phyloP scores from a whole-genome alignment of 352 stramenopile genomes.

The Phytophthora boehmeriae region DNA sequence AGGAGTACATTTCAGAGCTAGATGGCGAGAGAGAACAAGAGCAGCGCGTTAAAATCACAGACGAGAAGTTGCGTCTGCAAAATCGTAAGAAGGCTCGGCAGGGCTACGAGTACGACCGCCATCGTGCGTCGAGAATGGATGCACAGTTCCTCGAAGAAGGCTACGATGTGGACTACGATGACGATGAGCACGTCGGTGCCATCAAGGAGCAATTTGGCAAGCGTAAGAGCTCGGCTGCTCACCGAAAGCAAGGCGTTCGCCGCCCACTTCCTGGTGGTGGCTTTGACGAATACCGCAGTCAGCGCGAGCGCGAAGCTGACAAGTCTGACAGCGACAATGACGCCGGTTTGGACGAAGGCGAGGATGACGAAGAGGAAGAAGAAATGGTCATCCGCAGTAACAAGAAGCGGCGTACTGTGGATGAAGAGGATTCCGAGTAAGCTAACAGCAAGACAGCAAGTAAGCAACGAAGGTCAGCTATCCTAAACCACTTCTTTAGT shows the following conservation, averaged over 20 bases:
- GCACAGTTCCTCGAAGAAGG: conserved; percentile 84
- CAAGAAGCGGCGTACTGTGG: conserved; percentile 85
- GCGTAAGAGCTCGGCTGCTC: conserved; percentile 39
- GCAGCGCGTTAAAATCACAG: conserved; percentile 85
- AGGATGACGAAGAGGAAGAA: conserved; percentile 81
- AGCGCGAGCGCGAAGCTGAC: conserved; percentile 57
- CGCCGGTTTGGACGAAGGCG: conserved; percentile 48
- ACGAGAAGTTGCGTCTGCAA: conserved; percentile 82
- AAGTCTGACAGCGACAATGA: conserved; percentile 76
- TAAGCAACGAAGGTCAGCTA: conserved; percentile 6
- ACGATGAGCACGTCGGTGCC: conserved; percentile 81
- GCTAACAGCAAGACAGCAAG: conserved; percentile 3
- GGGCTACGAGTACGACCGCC: conserved; percentile 79
- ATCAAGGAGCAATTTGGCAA: conserved; percentile 88
- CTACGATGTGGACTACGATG: conserved; percentile 83
- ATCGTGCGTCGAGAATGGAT: conserved; percentile 79
- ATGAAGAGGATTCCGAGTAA: conserved; percentile 85
- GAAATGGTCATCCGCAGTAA: conserved; percentile 71
- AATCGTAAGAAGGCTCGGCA: conserved; percentile 88
- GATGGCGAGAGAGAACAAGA: conserved; percentile 85
- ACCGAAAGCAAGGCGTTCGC: conserved; percentile 39
- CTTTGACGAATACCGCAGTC: conserved; percentile 83
- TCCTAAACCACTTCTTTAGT: conserved; percentile 14
- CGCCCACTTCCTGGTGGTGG: conserved; percentile 62
- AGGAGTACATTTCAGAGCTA: conserved; percentile 87